phyloP scores from a whole-genome alignment of 2,329 filamentous ascomycete genomes.

The Cercospora sesami region DNA sequence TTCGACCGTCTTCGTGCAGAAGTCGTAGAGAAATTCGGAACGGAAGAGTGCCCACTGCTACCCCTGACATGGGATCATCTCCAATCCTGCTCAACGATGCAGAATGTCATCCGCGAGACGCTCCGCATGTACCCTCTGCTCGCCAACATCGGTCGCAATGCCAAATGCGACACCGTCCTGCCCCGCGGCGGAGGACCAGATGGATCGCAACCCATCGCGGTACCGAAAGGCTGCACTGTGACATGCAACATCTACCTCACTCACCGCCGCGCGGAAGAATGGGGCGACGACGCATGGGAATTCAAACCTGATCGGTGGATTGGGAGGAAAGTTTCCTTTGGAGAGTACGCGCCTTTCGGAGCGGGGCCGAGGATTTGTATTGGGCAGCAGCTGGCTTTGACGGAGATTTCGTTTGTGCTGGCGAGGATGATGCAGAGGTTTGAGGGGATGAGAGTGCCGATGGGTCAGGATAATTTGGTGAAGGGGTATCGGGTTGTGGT shows the following conservation, averaged over 20 bases:
- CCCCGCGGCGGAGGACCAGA: slow-evolving; percentile 48
- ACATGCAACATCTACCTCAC: slow-evolving; percentile 50
- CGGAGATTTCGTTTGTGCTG: slow-evolving; percentile 25
- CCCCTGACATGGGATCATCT: slow-evolving; percentile 28
- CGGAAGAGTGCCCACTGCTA: slow-evolving; percentile 37
- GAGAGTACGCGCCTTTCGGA: slow-evolving; percentile 28
- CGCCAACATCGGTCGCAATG: slow-evolving; percentile 48
- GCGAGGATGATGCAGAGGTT: slow-evolving; percentile 26
- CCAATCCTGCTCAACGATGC: slow-evolving; percentile 45
- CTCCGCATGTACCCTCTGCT: slow-evolving; percentile 50
- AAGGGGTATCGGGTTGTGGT: slow-evolving; percentile 28
- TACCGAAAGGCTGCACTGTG: slow-evolving; percentile 44
- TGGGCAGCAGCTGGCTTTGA: slow-evolving; percentile 25
- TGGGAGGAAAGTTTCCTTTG: slow-evolving; percentile 24
- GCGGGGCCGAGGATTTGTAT: slow-evolving; percentile 30
- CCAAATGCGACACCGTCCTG: slow-evolving; percentile 48
- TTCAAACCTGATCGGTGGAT: slow-evolving; percentile 43
- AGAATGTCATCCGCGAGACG: slow-evolving; percentile 41
- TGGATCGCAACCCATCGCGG: slow-evolving; percentile 45
- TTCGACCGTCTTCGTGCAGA: slow-evolving; percentile 32
- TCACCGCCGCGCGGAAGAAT: slow-evolving; percentile 51
- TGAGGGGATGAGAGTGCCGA: slow-evolving; percentile 20
- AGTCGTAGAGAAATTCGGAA: slow-evolving; percentile 28
- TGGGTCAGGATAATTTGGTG: slow-evolving; percentile 24
- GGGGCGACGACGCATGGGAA: slow-evolving; percentile 48